Evolutionary conservation across 2,329 filamentous ascomycete species (phyloP).

Genomic region (Colletotrichum sp.): DNA sequence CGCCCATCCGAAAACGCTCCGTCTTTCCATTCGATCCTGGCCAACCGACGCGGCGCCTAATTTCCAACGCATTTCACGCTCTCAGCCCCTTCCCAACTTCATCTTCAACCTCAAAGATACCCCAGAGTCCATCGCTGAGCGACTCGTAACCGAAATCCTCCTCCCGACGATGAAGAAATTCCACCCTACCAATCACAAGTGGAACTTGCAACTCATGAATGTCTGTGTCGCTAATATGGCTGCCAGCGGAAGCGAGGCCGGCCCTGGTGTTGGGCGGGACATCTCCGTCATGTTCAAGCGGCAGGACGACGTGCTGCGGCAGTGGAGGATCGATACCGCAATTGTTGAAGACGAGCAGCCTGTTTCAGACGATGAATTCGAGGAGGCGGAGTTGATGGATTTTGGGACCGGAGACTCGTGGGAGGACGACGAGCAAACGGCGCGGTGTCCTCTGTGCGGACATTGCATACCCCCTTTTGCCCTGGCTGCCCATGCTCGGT

Average conservation of each 20-base stretch:
- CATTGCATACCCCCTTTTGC: constrained; percentile 62
- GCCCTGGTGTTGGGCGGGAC: constrained; percentile 69
- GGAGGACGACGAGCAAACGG: constrained; percentile 25
- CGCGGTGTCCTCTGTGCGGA: constrained; percentile 53
- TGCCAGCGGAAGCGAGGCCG: constrained; percentile 53
- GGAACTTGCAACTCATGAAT: constrained; percentile 86
- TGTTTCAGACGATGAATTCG: constrained; percentile 21
- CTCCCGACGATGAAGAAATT: constrained; percentile 77
- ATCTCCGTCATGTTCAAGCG: constrained; percentile 83
- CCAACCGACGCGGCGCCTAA: constrained; percentile 54
- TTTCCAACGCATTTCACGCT: constrained; percentile 77
- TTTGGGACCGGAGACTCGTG: constrained; percentile 30
- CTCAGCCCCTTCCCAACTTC: constrained; percentile 73
- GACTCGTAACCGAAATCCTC: constrained; percentile 71
- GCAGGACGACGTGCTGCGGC: constrained; percentile 72
- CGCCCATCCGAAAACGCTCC: constrained; percentile 80
- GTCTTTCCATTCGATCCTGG: constrained; percentile 76
- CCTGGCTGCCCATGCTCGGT: constrained; percentile 59
- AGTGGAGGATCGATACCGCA: constrained; percentile 63
- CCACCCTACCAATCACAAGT: constrained; percentile 69
- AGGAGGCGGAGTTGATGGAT: constrained; percentile 29
- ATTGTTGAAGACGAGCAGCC: constrained; percentile 14
- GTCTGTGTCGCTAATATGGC: constrained; percentile 88
- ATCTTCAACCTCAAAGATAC: constrained; percentile 68
- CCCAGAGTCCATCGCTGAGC: constrained; percentile 66